Evolutionary conservation across 257 asterid species (phyloP).

Genomic region (Parsonsia alboflavescens): DNA sequence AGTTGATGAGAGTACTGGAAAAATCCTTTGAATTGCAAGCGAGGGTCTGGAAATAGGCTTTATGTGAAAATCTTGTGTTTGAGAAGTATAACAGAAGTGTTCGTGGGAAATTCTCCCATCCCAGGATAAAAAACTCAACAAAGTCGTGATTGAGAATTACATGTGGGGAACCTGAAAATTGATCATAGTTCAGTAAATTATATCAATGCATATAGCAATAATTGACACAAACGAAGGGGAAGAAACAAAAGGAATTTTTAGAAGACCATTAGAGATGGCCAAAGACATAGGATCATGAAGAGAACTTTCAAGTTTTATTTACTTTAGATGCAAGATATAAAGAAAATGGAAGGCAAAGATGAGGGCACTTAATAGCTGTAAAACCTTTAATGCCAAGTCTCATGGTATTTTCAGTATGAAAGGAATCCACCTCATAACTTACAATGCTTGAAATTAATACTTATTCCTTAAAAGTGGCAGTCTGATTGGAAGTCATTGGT

Average conservation of each 20-base stretch:
- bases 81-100: conserved; percentile 37
- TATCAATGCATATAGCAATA: neutral
- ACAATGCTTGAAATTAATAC: neutral
- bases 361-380: neutral
- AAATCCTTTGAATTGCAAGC: conserved; percentile 34
- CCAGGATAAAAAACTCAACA: conserved; percentile 26
- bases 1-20: conserved; percentile 30
- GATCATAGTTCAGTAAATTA: conserved; percentile 1
- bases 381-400: neutral
- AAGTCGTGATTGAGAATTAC: conserved; percentile 34
- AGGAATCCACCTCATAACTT: neutral
- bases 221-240: neutral
- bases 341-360: neutral
- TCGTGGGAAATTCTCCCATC: conserved; percentile 46
- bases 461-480: conserved; percentile 2
- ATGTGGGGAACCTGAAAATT: conserved; percentile 36
- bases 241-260: neutral
- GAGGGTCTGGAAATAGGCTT: conserved; percentile 39
- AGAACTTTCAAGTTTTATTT: neutral
- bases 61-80: conserved; percentile 31
- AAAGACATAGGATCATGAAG: neutral
- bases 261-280: neutral
- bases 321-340: neutral
- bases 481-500: neutral
- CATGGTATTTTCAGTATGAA: neutral